phyloP scores from a whole-genome alignment of 306 rosid species.

The Bauhinia variegata region DNA sequence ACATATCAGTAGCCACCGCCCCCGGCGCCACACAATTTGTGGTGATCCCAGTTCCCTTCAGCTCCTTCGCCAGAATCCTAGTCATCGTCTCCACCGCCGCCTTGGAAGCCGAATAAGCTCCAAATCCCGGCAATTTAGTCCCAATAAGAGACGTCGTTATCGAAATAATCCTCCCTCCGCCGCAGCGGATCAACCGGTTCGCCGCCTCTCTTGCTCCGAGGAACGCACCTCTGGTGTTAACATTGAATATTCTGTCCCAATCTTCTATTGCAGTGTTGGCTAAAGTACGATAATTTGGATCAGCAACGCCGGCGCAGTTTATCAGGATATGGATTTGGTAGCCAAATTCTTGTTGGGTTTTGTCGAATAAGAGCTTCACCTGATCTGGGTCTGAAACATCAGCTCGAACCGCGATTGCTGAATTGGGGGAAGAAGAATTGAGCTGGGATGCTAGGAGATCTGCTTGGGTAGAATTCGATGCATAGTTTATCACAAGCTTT shows the following conservation, averaged over 20 bases:
- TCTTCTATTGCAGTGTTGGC: constrained; percentile 41
- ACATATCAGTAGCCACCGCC: constrained; percentile 51
- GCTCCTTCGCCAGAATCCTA: constrained; percentile 55
- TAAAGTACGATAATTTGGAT: constrained; percentile 42
- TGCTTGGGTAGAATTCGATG: constrained; percentile 40
- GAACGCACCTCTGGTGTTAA: constrained; percentile 53
- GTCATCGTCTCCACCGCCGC: constrained; percentile 59
- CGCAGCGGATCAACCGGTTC: constrained; percentile 39
- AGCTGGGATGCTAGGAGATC: constrained; percentile 44
- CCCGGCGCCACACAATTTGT: constrained; percentile 59
- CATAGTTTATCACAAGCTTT: constrained; percentile 45
- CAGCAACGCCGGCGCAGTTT: constrained; percentile 50
- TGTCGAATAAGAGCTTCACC: constrained; percentile 47
- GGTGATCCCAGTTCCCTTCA: constrained; percentile 49
- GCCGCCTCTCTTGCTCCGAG: constrained; percentile 44
- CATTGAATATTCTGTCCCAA: constrained; percentile 46
- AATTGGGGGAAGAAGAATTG: constrained; percentile 22
- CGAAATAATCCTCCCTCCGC: constrained; percentile 52
- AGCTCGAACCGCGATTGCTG: constrained; percentile 41
- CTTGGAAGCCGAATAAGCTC: constrained; percentile 53
- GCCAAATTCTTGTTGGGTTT: constrained; percentile 39
- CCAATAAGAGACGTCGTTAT: constrained; percentile 36
- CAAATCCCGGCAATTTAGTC: constrained; percentile 41
- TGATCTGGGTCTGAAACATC: constrained; percentile 51
- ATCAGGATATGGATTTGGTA: constrained; percentile 40